Evolutionary conservation across 176 grass and related monocot species (phyloP).

Genomic region (Oryza australiensis): DNA sequence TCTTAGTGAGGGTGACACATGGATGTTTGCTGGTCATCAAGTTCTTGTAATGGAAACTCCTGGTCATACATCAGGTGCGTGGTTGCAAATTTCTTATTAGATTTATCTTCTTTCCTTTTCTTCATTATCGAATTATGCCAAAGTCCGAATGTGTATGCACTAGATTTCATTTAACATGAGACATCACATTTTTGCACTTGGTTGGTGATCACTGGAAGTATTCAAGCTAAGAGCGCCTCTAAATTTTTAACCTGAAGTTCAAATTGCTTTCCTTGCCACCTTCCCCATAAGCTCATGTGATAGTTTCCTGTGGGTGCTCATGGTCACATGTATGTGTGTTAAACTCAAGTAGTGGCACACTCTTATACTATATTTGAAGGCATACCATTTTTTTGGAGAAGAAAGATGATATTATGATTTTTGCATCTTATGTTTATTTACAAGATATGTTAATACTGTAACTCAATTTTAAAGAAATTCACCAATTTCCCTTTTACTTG

Average conservation of each 20-base stretch:
- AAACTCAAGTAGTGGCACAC: neutral
- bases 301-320: neutral
- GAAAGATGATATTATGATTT: neutral
- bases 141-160: neutral
- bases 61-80: slow-evolving; percentile 81
- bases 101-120: neutral
- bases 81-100: slow-evolving; percentile 5
- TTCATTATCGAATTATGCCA: neutral
- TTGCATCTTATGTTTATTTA: slow-evolving; percentile 11
- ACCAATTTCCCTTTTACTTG: slow-evolving; percentile 11
- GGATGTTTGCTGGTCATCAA: slow-evolving; percentile 98
- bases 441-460: slow-evolving; percentile 2
- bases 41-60: slow-evolving; percentile 97
- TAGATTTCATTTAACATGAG: neutral
- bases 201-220: neutral
- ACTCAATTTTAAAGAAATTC: slow-evolving; percentile 11
- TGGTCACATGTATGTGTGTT: neutral
- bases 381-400: neutral
- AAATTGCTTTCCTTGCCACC: slow-evolving; percentile 17
- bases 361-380: neutral
- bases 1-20: slow-evolving; percentile 82
- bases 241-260: neutral
- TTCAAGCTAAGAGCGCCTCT: neutral
- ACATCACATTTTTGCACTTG: neutral
- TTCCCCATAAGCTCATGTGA: neutral